Evolutionary conservation across 2,329 filamentous ascomycete genomes (phyloP).

Genomic region (Ophiognomonia clavigignenti-juglandacearum): DNA sequence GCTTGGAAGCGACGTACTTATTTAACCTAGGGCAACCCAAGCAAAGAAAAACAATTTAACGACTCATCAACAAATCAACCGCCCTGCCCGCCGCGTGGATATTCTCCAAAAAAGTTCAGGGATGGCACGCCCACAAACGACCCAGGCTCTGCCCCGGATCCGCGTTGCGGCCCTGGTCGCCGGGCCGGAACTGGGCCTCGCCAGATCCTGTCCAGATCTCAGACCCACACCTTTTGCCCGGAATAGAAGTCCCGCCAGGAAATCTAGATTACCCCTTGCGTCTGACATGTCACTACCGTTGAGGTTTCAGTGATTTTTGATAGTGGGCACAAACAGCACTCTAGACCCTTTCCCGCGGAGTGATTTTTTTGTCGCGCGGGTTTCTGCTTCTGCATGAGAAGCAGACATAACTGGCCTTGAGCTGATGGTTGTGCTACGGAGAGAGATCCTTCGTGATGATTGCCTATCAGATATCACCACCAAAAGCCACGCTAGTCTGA

Average conservation of each 20-base stretch:
- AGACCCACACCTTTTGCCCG: not conserved
- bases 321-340: not conserved
- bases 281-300: not conserved
- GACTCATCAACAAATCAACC: no score
- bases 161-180: no score
- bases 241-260: not conserved
- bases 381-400: not conserved
- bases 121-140: not conserved
- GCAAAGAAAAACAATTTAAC: no score
- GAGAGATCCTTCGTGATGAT: no score
- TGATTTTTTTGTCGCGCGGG: not conserved
- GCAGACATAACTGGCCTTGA: not conserved
- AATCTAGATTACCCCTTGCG: constrained; percentile 6
- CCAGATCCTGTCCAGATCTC: not conserved
- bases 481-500: no score
- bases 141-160: not conserved
- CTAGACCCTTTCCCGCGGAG: not conserved
- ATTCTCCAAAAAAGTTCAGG: not conserved
- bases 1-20: no score
- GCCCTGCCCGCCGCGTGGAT: constrained; percentile 1
- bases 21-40: no score
- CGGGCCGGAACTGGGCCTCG: not conserved
- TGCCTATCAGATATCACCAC: no score
- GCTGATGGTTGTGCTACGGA: not conserved
- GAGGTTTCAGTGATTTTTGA: not conserved